Conservation (phyloP, 345 rosid species). For the Corymbia maculata region DNA sequence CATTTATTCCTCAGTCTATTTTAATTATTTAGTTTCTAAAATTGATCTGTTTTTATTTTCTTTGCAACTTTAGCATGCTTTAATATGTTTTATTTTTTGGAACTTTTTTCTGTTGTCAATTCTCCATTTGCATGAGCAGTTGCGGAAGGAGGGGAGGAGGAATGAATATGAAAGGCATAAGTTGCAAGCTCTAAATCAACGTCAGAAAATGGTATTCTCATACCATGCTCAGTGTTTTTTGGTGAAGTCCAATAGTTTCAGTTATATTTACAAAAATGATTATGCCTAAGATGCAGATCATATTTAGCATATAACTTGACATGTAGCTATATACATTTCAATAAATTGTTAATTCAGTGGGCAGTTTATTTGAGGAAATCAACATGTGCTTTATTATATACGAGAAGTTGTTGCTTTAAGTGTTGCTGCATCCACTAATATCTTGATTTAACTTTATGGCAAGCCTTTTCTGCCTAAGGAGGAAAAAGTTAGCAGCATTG, state of each 20-base stretch:
- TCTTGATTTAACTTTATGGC: neutral
- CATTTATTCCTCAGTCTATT: neutral
- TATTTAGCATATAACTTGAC: neutral
- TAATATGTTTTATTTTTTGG: neutral
- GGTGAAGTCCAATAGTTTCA: neutral
- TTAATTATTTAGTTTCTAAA: neutral
- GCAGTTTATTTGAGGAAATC: neutral
- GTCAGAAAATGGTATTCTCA: constrained; percentile 78
- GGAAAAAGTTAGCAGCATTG: neutral
- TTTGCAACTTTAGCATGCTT: constrained; percentile 14
- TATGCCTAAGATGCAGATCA: neutral
- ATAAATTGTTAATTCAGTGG: neutral
- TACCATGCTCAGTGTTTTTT: neutral
- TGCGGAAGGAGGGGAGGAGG: constrained; percentile 92
- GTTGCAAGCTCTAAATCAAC: constrained; percentile 90
- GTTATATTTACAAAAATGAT: neutral
- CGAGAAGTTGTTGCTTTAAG: neutral
- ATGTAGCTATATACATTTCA: neutral
- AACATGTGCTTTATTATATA: neutral
- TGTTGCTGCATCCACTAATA: neutral
- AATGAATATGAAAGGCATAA: constrained; percentile 98
- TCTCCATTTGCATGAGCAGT: constrained; percentile 22
- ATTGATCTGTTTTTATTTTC: neutral
- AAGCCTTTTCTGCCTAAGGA: neutral
- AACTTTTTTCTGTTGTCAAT: neutral